phyloP scores from a whole-genome alignment of 108 stramenopile species.

The Bacterosira constricta region DNA sequence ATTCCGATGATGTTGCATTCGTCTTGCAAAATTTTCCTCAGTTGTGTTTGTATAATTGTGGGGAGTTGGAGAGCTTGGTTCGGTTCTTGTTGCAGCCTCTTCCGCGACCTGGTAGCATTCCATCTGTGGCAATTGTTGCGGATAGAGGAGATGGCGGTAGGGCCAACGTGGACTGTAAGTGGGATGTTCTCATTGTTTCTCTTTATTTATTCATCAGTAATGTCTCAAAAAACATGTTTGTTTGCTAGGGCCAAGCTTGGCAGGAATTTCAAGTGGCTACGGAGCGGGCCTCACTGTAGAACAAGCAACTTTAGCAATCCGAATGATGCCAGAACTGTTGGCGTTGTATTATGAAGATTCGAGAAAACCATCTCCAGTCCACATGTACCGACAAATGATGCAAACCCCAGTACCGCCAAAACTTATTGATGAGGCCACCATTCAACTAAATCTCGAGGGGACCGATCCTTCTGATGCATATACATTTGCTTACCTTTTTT shows the following conservation, averaged over 20 bases:
- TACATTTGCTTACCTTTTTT: constrained; percentile 47
- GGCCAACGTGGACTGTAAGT: constrained; percentile 42
- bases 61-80: constrained; percentile 43
- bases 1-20: constrained; percentile 12
- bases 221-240: too few relatives aligned
- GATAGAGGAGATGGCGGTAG: constrained; percentile 12
- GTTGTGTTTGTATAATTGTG: constrained; percentile 46
- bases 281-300: constrained; percentile 51
- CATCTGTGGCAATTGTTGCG: constrained; percentile 25
- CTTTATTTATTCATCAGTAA: background rate
- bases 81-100: constrained; percentile 44
- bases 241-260: constrained; percentile 27
- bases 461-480: constrained; percentile 35
- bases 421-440: constrained; percentile 38
- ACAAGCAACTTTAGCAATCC: constrained; percentile 41
- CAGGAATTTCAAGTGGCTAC: constrained; percentile 45
- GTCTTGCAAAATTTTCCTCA: constrained; percentile 49
- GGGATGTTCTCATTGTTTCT: background rate
- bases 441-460: constrained; percentile 43
- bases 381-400: constrained; percentile 44
- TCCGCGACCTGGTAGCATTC: constrained; percentile 7
- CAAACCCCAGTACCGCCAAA: constrained; percentile 6
- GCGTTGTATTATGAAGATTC: constrained; percentile 45
- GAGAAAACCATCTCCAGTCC: constrained; percentile 36
- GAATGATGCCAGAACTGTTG: constrained; percentile 56